These are phyloP conservation scores for Lagerstroemia speciosa DNA, from an alignment of 345 rosid species.

Conservation along the genomic window DNA sequence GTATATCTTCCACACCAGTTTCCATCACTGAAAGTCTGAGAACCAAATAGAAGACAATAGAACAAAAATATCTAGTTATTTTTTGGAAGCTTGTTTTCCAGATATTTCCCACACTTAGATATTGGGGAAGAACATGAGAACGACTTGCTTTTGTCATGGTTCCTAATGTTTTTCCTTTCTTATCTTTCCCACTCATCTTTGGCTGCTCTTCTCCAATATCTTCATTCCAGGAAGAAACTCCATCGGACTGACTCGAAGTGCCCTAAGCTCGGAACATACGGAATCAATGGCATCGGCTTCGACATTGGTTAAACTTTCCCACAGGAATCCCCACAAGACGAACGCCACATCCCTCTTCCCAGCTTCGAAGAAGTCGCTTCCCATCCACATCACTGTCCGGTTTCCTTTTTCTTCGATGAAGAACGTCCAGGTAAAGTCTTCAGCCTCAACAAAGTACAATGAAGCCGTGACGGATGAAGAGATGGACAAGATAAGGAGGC, in stretches of 20 bases:
- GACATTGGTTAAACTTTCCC: slow-evolving; percentile 17
- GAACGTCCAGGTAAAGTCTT: slow-evolving; percentile 17
- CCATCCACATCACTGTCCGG: neutral
- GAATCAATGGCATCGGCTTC: slow-evolving; percentile 27
- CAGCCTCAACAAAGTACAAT: slow-evolving; percentile 26
- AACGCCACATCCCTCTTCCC: slow-evolving; percentile 11
- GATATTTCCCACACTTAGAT: slow-evolving; percentile 6
- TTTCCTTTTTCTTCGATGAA: neutral
- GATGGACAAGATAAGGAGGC: slow-evolving; percentile 63
- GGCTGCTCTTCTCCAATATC: neutral
- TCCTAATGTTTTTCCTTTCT: neutral
- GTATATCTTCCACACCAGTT: too few relatives aligned
- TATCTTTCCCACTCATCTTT: neutral
- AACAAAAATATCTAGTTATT: slow-evolving; percentile 2
- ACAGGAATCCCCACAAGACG: slow-evolving; percentile 8
- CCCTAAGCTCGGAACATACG: neutral
- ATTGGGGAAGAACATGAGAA: too few relatives aligned
- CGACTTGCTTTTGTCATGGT: slow-evolving; percentile 8
- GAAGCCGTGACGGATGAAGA: slow-evolving; percentile 49
- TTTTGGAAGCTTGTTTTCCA: slow-evolving; percentile 14
- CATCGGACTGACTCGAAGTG: neutral
- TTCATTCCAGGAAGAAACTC: neutral
- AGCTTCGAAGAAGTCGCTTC: slow-evolving; percentile 9
- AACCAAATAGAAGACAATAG: neutral
- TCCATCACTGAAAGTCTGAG: too few relatives aligned